These are phyloP conservation scores for Austropuccinia psidii DNA, from an alignment of 1,284 basidiomycete species.

Conservation along the genomic window DNA sequence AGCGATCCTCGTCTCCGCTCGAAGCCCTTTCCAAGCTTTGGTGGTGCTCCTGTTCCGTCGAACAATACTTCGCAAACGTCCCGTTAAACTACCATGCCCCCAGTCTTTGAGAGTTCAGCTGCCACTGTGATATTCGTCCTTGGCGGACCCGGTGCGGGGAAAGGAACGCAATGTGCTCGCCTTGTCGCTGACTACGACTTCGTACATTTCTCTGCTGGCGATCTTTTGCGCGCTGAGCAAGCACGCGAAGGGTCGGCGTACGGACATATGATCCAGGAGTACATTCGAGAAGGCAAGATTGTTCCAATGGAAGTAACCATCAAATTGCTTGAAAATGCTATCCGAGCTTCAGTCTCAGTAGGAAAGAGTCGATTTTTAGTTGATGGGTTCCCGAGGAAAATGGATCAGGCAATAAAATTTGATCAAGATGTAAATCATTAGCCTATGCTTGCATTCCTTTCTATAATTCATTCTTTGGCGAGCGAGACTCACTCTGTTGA, in stretches of 20 bases:
- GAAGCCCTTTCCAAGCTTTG: conserved; percentile 33
- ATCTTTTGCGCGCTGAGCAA: conserved; percentile 91
- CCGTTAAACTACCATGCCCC: conserved; percentile 28
- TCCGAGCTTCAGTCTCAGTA: conserved; percentile 57
- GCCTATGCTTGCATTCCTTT: not conserved
- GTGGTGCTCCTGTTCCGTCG: conserved; percentile 5
- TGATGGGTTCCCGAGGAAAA: conserved; percentile 95
- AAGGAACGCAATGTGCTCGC: conserved; percentile 86
- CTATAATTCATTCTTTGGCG: not conserved
- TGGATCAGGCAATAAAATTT: conserved; percentile 94
- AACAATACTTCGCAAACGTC: not conserved
- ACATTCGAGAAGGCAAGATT: conserved; percentile 87
- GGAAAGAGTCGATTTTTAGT: conserved; percentile 83
- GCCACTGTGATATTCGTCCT: conserved; percentile 91
- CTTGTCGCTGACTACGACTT: conserved; percentile 86
- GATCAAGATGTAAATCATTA: conserved; percentile 64
- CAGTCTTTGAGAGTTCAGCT: conserved; percentile 64
- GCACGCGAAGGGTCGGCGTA: conserved; percentile 73
- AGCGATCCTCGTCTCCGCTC: conserved; percentile 30
- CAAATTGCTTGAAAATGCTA: conserved; percentile 89
- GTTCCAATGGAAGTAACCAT: conserved; percentile 97
- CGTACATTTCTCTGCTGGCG: conserved; percentile 92
- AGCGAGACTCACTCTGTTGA: not conserved
- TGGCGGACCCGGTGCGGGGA: conserved; percentile 94
- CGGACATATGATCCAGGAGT: conserved; percentile 76